Evolutionary conservation across 2,329 filamentous ascomycete genomes (phyloP).

Genomic region (Sporothrix brasiliensis): DNA sequence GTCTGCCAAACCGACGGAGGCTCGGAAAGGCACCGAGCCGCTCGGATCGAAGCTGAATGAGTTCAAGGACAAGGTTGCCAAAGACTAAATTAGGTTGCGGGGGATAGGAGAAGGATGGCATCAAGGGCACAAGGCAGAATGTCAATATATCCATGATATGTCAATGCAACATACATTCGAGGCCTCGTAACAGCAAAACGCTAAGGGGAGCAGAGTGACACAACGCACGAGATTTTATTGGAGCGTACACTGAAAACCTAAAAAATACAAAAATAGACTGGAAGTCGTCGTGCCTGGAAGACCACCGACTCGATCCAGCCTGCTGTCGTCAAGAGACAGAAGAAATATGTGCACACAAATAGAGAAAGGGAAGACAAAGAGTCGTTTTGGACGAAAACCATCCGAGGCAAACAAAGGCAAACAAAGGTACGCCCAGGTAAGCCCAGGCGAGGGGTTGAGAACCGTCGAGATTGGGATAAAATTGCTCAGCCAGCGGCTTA

Average conservation of each 20-base stretch:
- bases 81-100: background rate
- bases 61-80: background rate
- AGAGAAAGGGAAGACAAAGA: background rate
- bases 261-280: background rate
- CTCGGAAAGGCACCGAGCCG: background rate
- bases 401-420: background rate
- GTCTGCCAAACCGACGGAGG: background rate
- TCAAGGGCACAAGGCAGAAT: too few relatives aligned
- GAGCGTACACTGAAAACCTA: too few relatives aligned
- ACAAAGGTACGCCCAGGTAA: background rate
- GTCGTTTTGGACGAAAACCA: background rate
- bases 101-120: too few relatives aligned
- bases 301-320: background rate
- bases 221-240: background rate
- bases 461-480: background rate
- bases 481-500: background rate
- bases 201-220: background rate
- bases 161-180: background rate
- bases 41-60: background rate
- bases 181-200: background rate
- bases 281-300: background rate
- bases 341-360: constrained; percentile 10
- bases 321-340: background rate
- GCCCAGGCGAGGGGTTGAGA: background rate
- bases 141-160: background rate